Conservation (phyloP, 176 grass and related monocot species). For the Lolium rigidum region DNA sequence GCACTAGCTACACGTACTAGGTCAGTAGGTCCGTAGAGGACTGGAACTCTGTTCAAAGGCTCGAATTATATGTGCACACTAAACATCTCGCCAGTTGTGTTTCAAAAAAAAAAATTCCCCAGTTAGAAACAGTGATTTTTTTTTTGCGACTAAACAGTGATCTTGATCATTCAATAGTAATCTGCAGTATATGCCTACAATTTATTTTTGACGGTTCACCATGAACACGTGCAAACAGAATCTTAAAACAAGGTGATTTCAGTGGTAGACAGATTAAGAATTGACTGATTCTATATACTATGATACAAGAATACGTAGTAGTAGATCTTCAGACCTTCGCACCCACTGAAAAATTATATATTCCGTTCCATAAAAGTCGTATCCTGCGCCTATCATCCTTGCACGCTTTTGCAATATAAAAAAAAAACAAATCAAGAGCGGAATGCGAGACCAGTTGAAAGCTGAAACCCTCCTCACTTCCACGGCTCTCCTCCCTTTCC, state of each 20-base stretch:
- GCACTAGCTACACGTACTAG: neutral
- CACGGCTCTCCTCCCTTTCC: conserved; percentile 50
- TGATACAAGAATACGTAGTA: neutral
- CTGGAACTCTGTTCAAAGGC: neutral
- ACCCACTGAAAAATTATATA: conserved; percentile 43
- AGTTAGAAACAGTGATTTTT: too few relatives aligned
- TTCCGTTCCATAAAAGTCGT: conserved; percentile 49
- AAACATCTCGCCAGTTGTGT: too few relatives aligned
- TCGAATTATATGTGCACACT: neutral
- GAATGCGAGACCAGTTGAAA: conserved; percentile 37
- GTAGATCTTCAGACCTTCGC: conserved; percentile 38
- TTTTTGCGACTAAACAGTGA: neutral
- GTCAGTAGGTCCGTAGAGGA: neutral
- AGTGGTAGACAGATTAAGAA: conserved; percentile 33
- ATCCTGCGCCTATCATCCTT: conserved; percentile 53
- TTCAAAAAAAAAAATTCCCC: too few relatives aligned
- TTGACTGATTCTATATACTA: neutral
- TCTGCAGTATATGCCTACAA: neutral
- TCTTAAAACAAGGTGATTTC: conserved; percentile 30
- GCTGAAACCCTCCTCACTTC: conserved; percentile 51
- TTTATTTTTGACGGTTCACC: conserved; percentile 15
- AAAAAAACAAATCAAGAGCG: conserved; percentile 40
- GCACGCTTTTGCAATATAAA: conserved; percentile 37
- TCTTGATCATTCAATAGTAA: conserved; percentile 28
- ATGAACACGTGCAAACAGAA: conserved; percentile 29